Evolutionary conservation across 2,329 filamentous ascomycete genomes (phyloP), one percentile per base, ranked within the genome.

Genomic region (Stemphylium beticola): DNA sequence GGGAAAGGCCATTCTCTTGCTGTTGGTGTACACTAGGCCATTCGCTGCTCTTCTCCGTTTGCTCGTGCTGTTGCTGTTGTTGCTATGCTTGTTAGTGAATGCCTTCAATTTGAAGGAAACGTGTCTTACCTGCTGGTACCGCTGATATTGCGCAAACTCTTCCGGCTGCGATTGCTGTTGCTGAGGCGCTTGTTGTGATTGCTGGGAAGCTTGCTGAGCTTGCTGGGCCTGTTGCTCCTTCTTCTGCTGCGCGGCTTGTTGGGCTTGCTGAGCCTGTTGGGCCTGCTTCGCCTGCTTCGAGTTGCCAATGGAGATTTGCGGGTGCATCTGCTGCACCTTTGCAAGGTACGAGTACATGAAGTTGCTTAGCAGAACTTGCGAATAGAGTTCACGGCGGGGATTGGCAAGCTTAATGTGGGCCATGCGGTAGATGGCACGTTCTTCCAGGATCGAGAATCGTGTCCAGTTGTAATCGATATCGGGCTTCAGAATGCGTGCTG

Each of bases 281-380:
- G 81, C 80, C 69, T 85, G 85, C 71, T 89, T 87, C 66, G 92
- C 92, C 32, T 90, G 87, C 14, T 82, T 80, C 46, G 90, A 93
- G 32, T 90, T 85, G n/a, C 91, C 91, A 38, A 96, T 88, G 68
- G 96, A 91, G 78, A 97, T 91, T 71, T 96, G 91, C 38, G 95
- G 95, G 75, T 99, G 95, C 91, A 97, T 97, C 69, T 96, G 92
- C 77, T 99, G 95, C 40, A 99, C 95, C 76, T 98, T 99, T 58
- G 95, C 95, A 61, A 99, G 84, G 74, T 99, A 99, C 53, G 92
- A 95, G 79, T 99, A 99, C 95, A 99, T 99, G 77, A 99, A 99
- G 75, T 99, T 99, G 77, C 93, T 97, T 64, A 99, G 84, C 55
- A 99, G 82, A 18, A 99, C 95, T 76, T 99, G 95, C 56, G 93